Base-by-base conservation (phyloP, 2,329 filamentous ascomycete genomes). In the Alternaria rosae region DNA sequence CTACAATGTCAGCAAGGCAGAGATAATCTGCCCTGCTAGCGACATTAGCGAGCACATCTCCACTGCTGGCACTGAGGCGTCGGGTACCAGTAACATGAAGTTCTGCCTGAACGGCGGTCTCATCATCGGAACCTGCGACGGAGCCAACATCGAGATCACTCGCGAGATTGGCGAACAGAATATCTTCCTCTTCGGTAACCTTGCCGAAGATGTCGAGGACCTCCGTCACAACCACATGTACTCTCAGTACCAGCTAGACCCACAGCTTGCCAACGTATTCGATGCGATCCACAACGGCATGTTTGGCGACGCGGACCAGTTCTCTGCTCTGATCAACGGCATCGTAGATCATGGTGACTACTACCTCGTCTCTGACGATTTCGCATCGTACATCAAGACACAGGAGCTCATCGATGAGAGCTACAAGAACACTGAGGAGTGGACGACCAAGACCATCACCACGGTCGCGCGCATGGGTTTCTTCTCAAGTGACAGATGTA, bases 1-100 rank as follows among this genome's bases (percentile, higher is more conserved):
- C 82, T 99, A 99, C 87, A 99, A 99, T 70, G 95, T 99, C 76
- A 97, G 93, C 88, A 99, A 99, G 85, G 95, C 95, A 4, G 95
- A 99, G 82, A 94, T 98, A 75, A 97, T 99, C 74, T 88, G 88
- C 67, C 95, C 95, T 12, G 95, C 95, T 12, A 97, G 93, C 20
- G 95, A 99, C 74, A 90, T 99, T 74, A 97, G 93, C 81, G 95
- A 99, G 84, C 95, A 99, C 79, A 99, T 99, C 76, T 98, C 95
- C 3, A 99, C 95, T 23, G 95, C 95, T 38, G 95, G 95, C 52
- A 99, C 95, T 1, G 95, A 99, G 72, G 89, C 87, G 25, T 88
- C 85, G 67, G 94, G 94, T 66, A 97, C 93, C 12, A 97, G 92
- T 76, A 99, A 99, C 88, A 99, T 99, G 95, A 99, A 99, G 82